Base-by-base conservation (phyloP, 2,329 filamentous ascomycete species). In the Helicocarpus griseus region DNA sequence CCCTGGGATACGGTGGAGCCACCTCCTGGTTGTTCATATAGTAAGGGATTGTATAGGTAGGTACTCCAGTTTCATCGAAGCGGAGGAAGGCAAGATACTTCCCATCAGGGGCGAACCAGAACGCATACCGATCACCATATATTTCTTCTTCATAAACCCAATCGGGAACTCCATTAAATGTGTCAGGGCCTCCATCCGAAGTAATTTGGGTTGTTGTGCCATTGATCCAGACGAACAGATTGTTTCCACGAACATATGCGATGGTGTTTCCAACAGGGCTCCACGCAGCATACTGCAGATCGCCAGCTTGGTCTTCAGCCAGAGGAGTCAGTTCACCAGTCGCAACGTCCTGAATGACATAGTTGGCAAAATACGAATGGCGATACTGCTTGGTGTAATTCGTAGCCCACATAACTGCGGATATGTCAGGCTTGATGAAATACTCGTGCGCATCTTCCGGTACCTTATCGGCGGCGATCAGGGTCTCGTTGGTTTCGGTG, bases 71-170 rank as follows among this genome's bases (percentile, higher is more conserved):
- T 70, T 87, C 80, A 65, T 96, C 90, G 17, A 90, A 95, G 31
- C 88, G 82, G 55, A 96, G 73, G 67, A 93, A 96, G 17, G 90
- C 87, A 51, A 96, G 70, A 64, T 86, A 93, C 61, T 87, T 83
- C 48, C 89, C 89, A 64, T 91, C 87, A 31, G 85, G 80, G 28
- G 88, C 90, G 87, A 89, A 96, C 91, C 90, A 96, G 0, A 89
- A 88, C 2, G 88, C 89, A 56, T 78, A 87, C 57, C 85, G 84
- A 3, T 79, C 83, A 11, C 73, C 69, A 52, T 95, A 86, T 4
- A 91, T 87, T 67, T 93, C 87, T 60, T 83, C 80, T 63, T 91
- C 87, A 62, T 93, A 94, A 0, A 95, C 90, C 90, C 91, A 97
- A 68, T 97, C 91, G 0, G 91, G 90, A 31, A 95, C 82, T 17